Percentiles rank a stretch among this genome's conserved stretches.
Evolutionary conservation across 176 grass and related monocot genomes (phyloP).

Genomic region (Zoysia japonica): DNA sequence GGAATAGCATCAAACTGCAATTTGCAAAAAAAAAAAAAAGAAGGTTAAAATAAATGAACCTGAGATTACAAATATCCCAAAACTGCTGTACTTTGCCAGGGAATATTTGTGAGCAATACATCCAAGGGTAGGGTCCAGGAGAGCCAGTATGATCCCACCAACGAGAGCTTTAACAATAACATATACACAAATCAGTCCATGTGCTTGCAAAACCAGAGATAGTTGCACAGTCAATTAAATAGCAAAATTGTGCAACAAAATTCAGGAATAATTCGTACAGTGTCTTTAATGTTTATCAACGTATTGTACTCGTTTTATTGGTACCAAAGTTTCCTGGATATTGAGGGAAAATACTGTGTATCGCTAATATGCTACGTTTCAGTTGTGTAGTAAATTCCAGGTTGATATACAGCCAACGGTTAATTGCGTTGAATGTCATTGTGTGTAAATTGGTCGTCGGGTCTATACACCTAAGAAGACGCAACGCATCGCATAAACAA

Average conservation of each 20-base stretch:
- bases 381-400: background rate
- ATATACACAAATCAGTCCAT: slow-evolving; percentile 36
- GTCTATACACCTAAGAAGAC: background rate
- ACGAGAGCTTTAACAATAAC: slow-evolving; percentile 65
- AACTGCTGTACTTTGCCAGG: slow-evolving; percentile 75
- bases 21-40: background rate
- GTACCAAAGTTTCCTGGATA: background rate
- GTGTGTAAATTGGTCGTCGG: background rate
- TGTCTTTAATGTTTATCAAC: background rate
- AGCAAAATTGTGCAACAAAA: slow-evolving; percentile 1
- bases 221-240: slow-evolving; percentile 9
- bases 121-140: slow-evolving; percentile 77
- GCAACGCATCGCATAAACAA: background rate
- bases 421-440: background rate
- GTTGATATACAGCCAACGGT: slow-evolving; percentile 8
- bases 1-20: background rate
- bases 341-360: background rate
- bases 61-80: slow-evolving; percentile 90
- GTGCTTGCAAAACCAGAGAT: slow-evolving; percentile 6
- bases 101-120: slow-evolving; percentile 81
- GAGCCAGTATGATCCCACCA: slow-evolving; percentile 56
- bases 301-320: background rate
- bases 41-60: slow-evolving; percentile 30
- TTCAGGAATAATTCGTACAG: background rate
- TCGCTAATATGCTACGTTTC: background rate